Base-by-base conservation (phyloP, 805 yeast genomes). In the Lachancea meyersii region DNA sequence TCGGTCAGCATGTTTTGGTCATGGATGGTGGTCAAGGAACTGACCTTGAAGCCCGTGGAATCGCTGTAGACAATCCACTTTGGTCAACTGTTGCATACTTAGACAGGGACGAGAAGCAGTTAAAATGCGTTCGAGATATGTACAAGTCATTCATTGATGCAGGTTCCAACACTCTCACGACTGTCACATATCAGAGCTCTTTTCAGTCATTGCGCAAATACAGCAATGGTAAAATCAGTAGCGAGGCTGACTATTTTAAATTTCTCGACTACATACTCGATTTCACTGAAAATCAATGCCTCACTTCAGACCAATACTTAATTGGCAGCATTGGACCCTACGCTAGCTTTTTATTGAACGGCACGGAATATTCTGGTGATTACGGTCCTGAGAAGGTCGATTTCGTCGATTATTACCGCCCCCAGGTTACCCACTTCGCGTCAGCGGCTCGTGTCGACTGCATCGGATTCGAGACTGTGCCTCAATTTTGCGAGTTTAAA, bases 401-500 rank as follows among this genome's bases (percentile, higher is more conserved):
- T n/a, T 60, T 58, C 3, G 49, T 61, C 1, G 56, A 57, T 7
- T 59, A 57, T 6, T 49, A 42, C 5, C 41, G 41, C 4, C 47
- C 50, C 9, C 61, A 62, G 22, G 53, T 82, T 43, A 52, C 51
- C 6, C 56, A 61, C 10, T 80, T 78, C 60, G 86, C 82, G 55
- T 35, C 48, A 5, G 45, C 54, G 0, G 17, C 23, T 6, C 59
- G 67, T 5, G 71, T 77, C 9, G 86, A 79, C 48, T 41, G 75
- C 3, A 60, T 83, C n/a, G 79, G 75, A 0, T 64, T 82, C 42
- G 94, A 84, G 55, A 84, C 94, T 1, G 70, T 83, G 11, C 89
- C 91, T 1, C 72, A 68, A 33, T 55, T 73, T 14, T 49, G 50
- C 21, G 94, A 84, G 59, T 53, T 79, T 23, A 63, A 69, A 50